A percentile compares a stretch with the other conserved stretches of the same genome.
Evolutionary conservation across 192 early-diverging fungal species (phyloP).

Genomic region (Backusella macrospora): DNA sequence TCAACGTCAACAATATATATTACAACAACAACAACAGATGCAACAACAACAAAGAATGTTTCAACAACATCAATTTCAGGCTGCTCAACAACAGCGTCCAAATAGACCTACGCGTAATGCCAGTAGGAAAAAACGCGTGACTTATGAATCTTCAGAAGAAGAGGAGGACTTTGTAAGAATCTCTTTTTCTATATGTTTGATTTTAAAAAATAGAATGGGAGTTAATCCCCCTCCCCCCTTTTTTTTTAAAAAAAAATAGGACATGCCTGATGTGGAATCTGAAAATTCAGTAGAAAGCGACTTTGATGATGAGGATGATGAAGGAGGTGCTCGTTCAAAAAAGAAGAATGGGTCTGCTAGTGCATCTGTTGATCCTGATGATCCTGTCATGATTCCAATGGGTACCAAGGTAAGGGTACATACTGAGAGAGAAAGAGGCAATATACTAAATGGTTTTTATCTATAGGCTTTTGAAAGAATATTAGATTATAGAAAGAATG

Average conservation of each 20-base stretch:
- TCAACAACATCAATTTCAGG: constrained; percentile 17
- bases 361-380: constrained; percentile 33
- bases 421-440: too few species aligned
- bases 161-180: constrained; percentile 31
- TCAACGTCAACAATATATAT: background rate
- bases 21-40: constrained; percentile 3
- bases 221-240: too few species aligned
- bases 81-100: background rate
- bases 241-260: too few species aligned
- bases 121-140: constrained; percentile 28
- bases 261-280: constrained; percentile 13
- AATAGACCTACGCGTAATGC: constrained; percentile 27
- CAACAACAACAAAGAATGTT: constrained; percentile 5
- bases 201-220: too few species aligned
- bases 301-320: constrained; percentile 21
- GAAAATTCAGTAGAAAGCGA: constrained; percentile 31
- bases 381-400: constrained; percentile 60
- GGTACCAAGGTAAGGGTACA: constrained; percentile 31
- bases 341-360: constrained; percentile 17
- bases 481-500: constrained; percentile 49
- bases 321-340: background rate
- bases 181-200: too few species aligned
- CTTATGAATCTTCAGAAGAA: constrained; percentile 35
- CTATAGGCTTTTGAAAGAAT: constrained; percentile 52
- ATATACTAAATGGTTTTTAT: background rate